phyloP scores from a whole-genome alignment of 768 basidiomycete genomes.

The Polyporus arcularius region DNA sequence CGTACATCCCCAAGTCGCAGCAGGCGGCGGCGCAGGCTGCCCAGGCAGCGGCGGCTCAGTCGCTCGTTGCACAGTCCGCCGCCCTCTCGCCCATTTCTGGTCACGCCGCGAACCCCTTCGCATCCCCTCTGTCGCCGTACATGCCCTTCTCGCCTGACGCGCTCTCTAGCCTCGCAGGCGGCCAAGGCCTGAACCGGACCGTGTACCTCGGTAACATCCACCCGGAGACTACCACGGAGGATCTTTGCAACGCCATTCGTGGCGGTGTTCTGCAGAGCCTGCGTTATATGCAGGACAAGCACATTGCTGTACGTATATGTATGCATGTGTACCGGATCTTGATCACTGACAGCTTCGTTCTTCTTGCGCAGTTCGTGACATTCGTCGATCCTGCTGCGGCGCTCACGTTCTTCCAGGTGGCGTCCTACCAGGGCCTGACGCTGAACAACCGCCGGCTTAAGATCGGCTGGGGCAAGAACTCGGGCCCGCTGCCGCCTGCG shows the following conservation, averaged over 20 bases:
- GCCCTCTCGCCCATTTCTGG: constrained; percentile 34
- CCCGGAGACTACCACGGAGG: constrained; percentile 92
- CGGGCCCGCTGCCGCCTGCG: constrained; percentile 81
- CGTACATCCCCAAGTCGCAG: constrained; percentile 95
- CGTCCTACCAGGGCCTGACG: constrained; percentile 85
- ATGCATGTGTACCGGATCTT: background rate
- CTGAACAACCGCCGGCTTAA: constrained; percentile 94
- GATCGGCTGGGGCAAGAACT: constrained; percentile 98
- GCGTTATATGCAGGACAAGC: constrained; percentile 94
- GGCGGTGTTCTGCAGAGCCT: constrained; percentile 97
- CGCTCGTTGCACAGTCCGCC: constrained; percentile 53
- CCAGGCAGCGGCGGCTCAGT: constrained; percentile 84
- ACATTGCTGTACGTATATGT: constrained; percentile 76
- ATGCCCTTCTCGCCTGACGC: constrained; percentile 42
- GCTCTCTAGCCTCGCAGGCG: constrained; percentile 53
- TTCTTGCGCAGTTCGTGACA: constrained; percentile 74
- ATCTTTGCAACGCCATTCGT: constrained; percentile 93
- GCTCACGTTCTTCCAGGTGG: constrained; percentile 92
- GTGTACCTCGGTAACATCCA: constrained; percentile 97
- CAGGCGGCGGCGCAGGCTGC: constrained; percentile 87
- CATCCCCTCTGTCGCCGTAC: constrained; percentile 34
- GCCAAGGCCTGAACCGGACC: constrained; percentile 80
- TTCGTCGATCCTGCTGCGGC: constrained; percentile 95
- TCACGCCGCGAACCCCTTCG: constrained; percentile 27
- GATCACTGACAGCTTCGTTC: background rate